phyloP scores from a whole-genome alignment of 139 green algal species.

The Parachlorella kessleri region DNA sequence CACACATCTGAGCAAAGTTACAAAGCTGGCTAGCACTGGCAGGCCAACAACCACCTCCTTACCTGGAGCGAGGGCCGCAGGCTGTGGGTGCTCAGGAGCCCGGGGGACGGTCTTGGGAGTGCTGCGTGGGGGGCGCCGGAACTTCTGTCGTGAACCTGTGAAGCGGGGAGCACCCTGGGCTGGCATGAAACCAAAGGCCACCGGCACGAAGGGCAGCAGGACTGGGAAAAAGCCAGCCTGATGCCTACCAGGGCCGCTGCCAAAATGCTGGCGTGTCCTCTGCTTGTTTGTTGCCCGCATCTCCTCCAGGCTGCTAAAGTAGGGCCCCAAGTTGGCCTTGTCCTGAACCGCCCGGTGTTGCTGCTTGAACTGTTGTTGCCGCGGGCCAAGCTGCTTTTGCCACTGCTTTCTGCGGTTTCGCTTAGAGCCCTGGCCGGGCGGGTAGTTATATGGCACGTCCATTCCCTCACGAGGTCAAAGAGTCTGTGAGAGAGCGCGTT shows the following conservation, averaged over 20 bases:
- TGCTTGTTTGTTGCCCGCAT: conserved; percentile 16
- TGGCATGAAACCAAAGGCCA: no score
- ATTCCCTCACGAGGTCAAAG: no score
- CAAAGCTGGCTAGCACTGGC: neutral
- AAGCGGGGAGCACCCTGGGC: neutral
- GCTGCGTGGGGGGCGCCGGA: neutral
- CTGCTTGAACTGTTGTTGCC: neutral
- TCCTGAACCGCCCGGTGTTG: neutral
- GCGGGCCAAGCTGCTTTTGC: conserved; percentile 11
- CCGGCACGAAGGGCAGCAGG: neutral
- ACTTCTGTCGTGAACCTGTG: neutral
- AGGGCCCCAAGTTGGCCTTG: neutral
- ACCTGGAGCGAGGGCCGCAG: neutral
- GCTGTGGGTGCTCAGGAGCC: neutral
- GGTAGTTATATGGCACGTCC: no score
- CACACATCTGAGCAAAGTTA: neutral
- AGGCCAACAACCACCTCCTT: neutral
- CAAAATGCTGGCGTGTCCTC: conserved; percentile 8
- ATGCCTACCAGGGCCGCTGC: neutral
- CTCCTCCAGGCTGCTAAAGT: conserved; percentile 20
- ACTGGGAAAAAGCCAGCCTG: neutral
- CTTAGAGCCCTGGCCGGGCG: no score
- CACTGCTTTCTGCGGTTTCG: neutral
- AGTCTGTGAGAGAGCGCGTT: no score
- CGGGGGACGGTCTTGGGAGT: neutral